Base-by-base conservation (phyloP, 164 flowering plant genomes). In the Chimonanthus salicifolius region DNA sequence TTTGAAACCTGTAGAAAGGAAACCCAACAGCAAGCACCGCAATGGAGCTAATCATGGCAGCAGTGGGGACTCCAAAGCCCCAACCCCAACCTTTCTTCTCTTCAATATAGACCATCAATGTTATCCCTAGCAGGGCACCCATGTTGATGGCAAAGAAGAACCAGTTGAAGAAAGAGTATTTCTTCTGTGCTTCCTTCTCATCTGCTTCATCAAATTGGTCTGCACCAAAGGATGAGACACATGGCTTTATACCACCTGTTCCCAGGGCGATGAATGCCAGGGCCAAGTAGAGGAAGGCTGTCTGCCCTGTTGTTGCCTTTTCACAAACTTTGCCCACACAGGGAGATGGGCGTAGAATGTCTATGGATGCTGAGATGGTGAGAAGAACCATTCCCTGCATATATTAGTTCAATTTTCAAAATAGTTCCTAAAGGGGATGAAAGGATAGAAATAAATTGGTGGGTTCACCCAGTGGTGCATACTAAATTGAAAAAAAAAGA, bases 61-160 rank as follows among this genome's bases (percentile, higher is more conserved):
- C 84, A 0, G 92, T 82, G 0, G 90, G 94, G 0, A 88, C 74
- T 0, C 82, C 91, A 62, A 88, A 85, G 4, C 90, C 92, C 88
- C 87, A 87, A 47, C 48, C 78, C 84, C 82, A 90, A 0, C 94
- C 94, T 16, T 76, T 70, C 72, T 78, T 63, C 2, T 58, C 84
- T 71, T 85, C 85, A 2, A 86, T 3, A 67, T 85, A 87, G 2
- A 88, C 92, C 71, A 90, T 2, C 1, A 90, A 33, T 0, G 94
- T 88, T 62, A 89, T 77, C 1, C 88, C 91, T 2, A 88, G 13
- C 13, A 90, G 74, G 0, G 85, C 92, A 3, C 97, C 97, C 73
- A 83, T 86, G 85, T 85, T 89, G 73, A 88, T 88, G 71, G 91
- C 91, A 33, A 89, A 88, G 87, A 89, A 89, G 83, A 91, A 89